Conservation (phyloP, 2,329 filamentous ascomycete species). For the Trichoderma afroharzianum region DNA sequence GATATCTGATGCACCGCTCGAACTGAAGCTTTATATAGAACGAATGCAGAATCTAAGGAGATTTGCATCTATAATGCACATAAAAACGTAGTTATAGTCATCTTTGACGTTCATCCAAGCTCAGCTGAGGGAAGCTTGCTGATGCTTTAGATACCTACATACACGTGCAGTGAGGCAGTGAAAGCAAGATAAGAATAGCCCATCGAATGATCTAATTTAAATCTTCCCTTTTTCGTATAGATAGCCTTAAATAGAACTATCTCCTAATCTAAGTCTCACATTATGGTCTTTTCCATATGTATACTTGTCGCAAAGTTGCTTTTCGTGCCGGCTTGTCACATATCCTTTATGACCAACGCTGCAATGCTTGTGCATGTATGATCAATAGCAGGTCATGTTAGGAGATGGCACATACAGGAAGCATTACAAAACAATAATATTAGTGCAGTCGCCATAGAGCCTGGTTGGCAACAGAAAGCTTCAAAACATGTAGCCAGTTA, state of each 20-base stretch:
- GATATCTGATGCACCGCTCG: background rate
- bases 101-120: background rate
- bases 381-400: background rate
- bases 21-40: background rate
- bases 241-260: background rate
- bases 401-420: background rate
- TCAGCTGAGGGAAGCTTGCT: background rate
- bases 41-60: accelerated
- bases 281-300: background rate
- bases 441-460: background rate
- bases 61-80: background rate
- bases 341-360: background rate
- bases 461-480: background rate
- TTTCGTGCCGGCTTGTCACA: too few species aligned
- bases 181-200: background rate
- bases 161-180: background rate
- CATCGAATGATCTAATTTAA: background rate
- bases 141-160: background rate
- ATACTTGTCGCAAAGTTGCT: background rate
- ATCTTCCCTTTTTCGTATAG: background rate
- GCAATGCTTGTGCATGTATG: background rate
- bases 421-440: background rate
- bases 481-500: background rate
- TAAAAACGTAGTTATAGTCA: background rate
- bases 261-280: background rate